phyloP scores from a whole-genome alignment of 2,329 filamentous ascomycete species.

The Teratosphaeria pseudoeucalypti region DNA sequence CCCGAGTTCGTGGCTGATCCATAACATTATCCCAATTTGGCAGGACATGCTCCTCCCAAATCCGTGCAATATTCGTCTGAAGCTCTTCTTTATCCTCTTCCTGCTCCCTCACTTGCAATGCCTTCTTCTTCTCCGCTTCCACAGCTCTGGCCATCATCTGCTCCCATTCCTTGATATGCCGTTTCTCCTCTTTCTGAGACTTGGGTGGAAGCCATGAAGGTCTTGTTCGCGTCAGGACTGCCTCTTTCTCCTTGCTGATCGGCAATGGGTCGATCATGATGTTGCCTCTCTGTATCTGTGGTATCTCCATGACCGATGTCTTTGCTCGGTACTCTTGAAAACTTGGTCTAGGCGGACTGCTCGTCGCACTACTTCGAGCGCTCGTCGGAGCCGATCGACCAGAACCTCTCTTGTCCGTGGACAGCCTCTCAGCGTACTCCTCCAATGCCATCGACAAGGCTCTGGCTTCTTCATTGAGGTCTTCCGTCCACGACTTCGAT shows the following conservation, averaged over 20 bases:
- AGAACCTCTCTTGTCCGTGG: constrained; percentile 35
- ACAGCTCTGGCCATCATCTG: constrained; percentile 62
- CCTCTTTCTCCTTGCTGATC: constrained; percentile 78
- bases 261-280: constrained; percentile 78
- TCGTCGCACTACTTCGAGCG: constrained; percentile 6
- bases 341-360: constrained; percentile 18
- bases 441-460: constrained; percentile 71
- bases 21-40: constrained; percentile 67
- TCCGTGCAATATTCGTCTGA: constrained; percentile 39
- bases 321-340: constrained; percentile 15
- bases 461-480: constrained; percentile 62
- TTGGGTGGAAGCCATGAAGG: constrained; percentile 81
- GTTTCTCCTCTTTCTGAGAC: constrained; percentile 80
- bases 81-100: constrained; percentile 43
- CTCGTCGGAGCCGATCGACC: not conserved
- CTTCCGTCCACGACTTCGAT: constrained; percentile 65
- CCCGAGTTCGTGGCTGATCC: constrained; percentile 56
- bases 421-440: constrained; percentile 51
- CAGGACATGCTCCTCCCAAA: constrained; percentile 69
- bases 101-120: constrained; percentile 40
- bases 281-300: constrained; percentile 58
- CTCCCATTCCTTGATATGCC: constrained; percentile 77
- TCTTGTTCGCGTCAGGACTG: constrained; percentile 63
- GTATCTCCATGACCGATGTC: constrained; percentile 34
- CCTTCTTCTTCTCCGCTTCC: constrained; percentile 45